Conservation (phyloP, 2,329 filamentous ascomycete species). For the Cercospora nicotianae region DNA sequence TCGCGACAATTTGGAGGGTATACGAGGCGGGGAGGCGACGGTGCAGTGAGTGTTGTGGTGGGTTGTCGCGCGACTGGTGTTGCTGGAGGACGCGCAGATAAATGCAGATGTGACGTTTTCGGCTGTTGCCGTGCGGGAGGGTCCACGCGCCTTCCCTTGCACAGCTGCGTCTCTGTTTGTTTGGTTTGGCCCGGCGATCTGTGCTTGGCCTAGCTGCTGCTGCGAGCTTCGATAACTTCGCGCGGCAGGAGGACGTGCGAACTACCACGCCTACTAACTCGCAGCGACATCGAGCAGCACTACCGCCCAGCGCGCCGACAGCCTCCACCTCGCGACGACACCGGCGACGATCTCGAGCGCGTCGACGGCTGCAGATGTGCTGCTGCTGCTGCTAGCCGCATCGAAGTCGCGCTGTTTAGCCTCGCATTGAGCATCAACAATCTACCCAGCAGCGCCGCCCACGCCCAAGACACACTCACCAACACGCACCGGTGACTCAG, state of each 20-base stretch:
- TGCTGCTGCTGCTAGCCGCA: neutral
- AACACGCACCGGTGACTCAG: conserved; percentile 6
- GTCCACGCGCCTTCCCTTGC: neutral
- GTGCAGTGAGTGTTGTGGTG: neutral
- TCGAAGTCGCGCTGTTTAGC: conserved; percentile 12
- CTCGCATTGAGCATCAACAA: conserved; percentile 2
- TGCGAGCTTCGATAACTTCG: neutral
- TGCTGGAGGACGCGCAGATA: neutral
- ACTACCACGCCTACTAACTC: conserved; percentile 2
- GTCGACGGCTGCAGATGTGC: neutral
- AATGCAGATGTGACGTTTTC: neutral
- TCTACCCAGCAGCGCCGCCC: neutral
- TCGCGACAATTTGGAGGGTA: neutral
- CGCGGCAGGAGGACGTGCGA: conserved; percentile 1
- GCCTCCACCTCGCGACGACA: neutral
- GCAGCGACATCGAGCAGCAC: conserved; percentile 2
- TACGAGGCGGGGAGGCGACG: neutral
- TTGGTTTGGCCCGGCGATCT: neutral
- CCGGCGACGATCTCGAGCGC: conserved; percentile 1
- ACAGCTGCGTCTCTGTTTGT: neutral
- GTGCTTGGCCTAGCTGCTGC: neutral
- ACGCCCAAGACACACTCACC: neutral
- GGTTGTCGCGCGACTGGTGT: neutral
- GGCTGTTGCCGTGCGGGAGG: neutral
- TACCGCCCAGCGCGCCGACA: conserved; percentile 9